Evolutionary conservation across 169 alveolate species (phyloP), one percentile per base, ranked within the genome.

Genomic region (Eimeria mitis): DNA sequence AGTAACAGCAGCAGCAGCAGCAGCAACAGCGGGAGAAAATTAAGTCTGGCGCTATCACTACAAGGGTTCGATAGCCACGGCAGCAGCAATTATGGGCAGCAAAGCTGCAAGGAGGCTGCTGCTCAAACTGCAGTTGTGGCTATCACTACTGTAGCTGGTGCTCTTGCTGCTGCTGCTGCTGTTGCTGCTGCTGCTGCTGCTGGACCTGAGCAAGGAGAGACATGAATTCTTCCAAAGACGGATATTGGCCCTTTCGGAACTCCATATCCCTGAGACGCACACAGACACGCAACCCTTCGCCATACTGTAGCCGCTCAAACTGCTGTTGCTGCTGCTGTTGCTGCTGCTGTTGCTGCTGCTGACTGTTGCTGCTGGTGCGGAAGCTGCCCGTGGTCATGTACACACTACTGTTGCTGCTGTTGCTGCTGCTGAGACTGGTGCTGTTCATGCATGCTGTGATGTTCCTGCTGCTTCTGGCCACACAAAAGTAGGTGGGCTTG

Each of bases 201-300:
- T 42, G 56, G 9, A 79, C 89, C 89, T 79, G 89, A 19, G 89
- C 47, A 31, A 79, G 89, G 25, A 79, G 89, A 52, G 34, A n/a
- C 31, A 25, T 79, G 71, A 79, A 52, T 31, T 79, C 89, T 31
- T 31, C 49, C 71, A 79, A 52, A 49, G 89, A 47, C 47, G 89
- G 89, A 79, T 79, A 79, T n/a, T 79, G 89, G 71, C 89, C 89
- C 40, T 42, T 79, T 44, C 89, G 70, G 61, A 79, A 79, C 52
- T 79, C 89, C 89, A 79, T 31, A 37, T 79, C 89, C 52, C 89
- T 79, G 89, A 49, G 31, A 8, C 70, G 52, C 21, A 31, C 44
- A 49, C 56, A 79, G 28, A 49, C 71, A 79, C 28, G n/a, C 11
- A 47, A 44, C 88, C 42, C 37, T 6, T 76, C 47, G 8, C 16